Percentiles rank a stretch among this genome's conserved stretches.
Evolutionary conservation across 2,329 filamentous ascomycete species (phyloP).

Genomic region (Juglanconis sp.): DNA sequence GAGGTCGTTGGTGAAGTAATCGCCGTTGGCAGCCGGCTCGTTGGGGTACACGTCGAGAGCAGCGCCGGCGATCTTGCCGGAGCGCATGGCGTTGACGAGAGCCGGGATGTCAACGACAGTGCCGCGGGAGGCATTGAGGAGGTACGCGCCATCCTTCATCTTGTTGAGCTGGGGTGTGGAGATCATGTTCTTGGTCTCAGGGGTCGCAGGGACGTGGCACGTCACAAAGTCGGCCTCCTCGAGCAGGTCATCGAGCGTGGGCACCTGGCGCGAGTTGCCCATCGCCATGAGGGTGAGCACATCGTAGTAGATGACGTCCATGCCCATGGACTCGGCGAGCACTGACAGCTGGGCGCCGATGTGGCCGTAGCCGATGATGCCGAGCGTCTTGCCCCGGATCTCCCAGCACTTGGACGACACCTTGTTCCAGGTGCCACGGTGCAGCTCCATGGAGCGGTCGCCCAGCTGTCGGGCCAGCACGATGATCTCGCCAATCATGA

Average conservation of each 20-base stretch:
- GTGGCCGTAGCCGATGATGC: constrained; percentile 94
- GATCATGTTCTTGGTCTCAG: constrained; percentile 93
- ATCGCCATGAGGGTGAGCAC: constrained; percentile 91
- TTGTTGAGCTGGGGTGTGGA: constrained; percentile 71
- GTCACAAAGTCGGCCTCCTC: constrained; percentile 85
- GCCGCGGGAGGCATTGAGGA: constrained; percentile 94
- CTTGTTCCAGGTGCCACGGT: constrained; percentile 96
- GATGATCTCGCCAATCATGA: constrained; percentile 94
- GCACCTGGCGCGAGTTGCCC: constrained; percentile 81
- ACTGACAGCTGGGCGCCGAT: constrained; percentile 96
- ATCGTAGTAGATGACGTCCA: constrained; percentile 97
- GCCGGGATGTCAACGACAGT: constrained; percentile 93
- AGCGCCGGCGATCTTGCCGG: constrained; percentile 84
- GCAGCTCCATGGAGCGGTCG: constrained; percentile 91
- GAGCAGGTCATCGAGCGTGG: constrained; percentile 73
- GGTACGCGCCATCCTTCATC: constrained; percentile 91
- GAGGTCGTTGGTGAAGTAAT: constrained; percentile 84
- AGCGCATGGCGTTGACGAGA: constrained; percentile 80
- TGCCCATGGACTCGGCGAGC: constrained; percentile 93
- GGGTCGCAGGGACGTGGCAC: constrained; percentile 87
- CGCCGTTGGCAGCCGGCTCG: constrained; percentile 89
- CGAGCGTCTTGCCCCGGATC: constrained; percentile 93
- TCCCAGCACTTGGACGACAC: constrained; percentile 97
- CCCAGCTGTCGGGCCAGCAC: constrained; percentile 84
- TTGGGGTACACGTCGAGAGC: constrained; percentile 96